A percentile compares a stretch with the other conserved stretches of the same genome.
Evolutionary conservation across 2,329 filamentous ascomycete species (phyloP).

Genomic region (Fusarium goolgardi): DNA sequence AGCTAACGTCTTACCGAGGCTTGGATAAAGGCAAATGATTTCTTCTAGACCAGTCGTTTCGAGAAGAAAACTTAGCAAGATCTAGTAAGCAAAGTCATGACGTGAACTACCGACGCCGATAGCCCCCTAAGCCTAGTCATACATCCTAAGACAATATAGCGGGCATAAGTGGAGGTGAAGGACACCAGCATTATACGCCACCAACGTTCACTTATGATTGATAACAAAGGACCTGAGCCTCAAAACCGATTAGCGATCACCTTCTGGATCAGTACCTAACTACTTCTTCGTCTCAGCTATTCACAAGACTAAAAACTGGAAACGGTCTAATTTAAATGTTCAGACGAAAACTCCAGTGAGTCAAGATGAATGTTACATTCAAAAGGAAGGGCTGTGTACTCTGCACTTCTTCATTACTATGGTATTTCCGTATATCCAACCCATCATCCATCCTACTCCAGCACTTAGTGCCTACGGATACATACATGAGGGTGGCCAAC

Average conservation of each 20-base stretch:
- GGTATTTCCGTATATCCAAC: neutral
- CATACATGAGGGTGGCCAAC: neutral
- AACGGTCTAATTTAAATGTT: neutral
- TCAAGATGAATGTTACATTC: neutral
- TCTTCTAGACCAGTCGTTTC: too few species aligned
- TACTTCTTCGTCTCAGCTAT: neutral
- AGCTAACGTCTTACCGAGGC: too few species aligned
- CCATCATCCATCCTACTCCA: neutral
- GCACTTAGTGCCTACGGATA: neutral
- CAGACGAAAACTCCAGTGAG: neutral
- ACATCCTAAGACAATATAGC: too few species aligned
- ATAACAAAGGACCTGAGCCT: neutral
- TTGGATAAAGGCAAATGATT: too few species aligned
- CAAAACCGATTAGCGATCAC: too few species aligned
- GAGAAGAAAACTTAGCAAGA: too few species aligned
- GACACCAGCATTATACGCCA: slow-evolving; percentile 36
- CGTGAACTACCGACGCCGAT: too few species aligned
- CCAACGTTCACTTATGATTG: neutral
- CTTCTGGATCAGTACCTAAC: neutral
- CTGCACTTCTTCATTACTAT: slow-evolving; percentile 1
- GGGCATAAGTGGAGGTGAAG: too few species aligned
- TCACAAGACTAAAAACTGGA: neutral
- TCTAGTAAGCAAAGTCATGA: too few species aligned
- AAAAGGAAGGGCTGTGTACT: neutral
- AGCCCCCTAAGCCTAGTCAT: too few species aligned